Evolutionary conservation across 345 rosid species (phyloP).

Genomic region (Populus tremula): DNA sequence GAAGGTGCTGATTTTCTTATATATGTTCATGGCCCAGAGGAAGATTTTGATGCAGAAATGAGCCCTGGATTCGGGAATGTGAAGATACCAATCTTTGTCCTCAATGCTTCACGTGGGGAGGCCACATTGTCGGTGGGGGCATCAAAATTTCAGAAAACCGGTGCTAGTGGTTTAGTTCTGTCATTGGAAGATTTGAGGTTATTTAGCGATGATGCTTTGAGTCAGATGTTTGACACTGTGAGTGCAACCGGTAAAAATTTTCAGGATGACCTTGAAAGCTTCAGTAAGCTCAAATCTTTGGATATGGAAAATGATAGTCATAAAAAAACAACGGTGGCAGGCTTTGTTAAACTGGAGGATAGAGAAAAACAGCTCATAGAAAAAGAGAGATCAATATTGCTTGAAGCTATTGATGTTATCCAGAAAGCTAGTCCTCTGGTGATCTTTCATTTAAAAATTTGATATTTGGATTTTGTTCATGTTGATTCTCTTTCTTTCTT

Average conservation of each 20-base stretch:
- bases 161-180: constrained; percentile 78
- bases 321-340: constrained; percentile 36
- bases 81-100: constrained; percentile 61
- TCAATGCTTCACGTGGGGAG: constrained; percentile 27
- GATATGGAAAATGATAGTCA: constrained; percentile 27
- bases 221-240: constrained; percentile 39
- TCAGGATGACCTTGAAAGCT: constrained; percentile 25
- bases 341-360: constrained; percentile 65
- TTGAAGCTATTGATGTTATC: constrained; percentile 58
- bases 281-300: constrained; percentile 15
- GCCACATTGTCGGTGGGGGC: constrained; percentile 29
- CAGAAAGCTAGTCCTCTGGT: constrained; percentile 93
- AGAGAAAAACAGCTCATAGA: constrained; percentile 64
- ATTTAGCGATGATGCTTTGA: constrained; percentile 47
- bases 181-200: constrained; percentile 64
- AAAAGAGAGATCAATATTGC: constrained; percentile 61
- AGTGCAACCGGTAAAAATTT: constrained; percentile 24
- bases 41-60: constrained; percentile 29
- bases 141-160: constrained; percentile 40
- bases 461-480: constrained; percentile 46
- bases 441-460: constrained; percentile 53
- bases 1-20: constrained; percentile 97
- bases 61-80: constrained; percentile 50
- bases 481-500: constrained; percentile 16
- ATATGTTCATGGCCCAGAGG: constrained; percentile 37